phyloP scores from a whole-genome alignment of 148 eudicot genomes.

The Gaultheria prostrata region DNA sequence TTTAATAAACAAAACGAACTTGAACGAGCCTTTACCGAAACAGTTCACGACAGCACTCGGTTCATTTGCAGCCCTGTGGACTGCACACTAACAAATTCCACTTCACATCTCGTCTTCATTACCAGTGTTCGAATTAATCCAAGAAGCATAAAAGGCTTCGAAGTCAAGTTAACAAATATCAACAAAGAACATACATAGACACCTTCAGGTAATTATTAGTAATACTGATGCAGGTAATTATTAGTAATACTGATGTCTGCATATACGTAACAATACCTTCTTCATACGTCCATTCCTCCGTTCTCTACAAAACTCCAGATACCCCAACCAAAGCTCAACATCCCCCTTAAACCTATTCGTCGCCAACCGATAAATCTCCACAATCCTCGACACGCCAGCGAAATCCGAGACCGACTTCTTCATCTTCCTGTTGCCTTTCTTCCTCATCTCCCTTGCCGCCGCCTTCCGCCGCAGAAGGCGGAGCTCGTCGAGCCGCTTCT shows the following conservation, averaged over 20 bases:
- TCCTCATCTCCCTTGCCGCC: constrained; percentile 23
- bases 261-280: constrained; percentile 43
- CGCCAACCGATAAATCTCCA: constrained; percentile 62
- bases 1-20: no score
- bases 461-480: constrained; percentile 51
- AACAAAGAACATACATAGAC: neutral
- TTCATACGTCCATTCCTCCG: constrained; percentile 68
- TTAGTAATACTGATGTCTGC: no score
- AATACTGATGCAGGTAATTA: neutral
- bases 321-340: constrained; percentile 77
- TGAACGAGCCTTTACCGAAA: no score
- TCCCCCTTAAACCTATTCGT: constrained; percentile 85
- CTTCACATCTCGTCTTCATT: neutral
- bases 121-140: neutral
- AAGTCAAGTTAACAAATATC: neutral
- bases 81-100: neutral
- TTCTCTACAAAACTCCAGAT: constrained; percentile 68
- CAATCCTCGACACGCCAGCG: constrained; percentile 54
- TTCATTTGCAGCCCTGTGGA: neutral
- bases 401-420: constrained; percentile 56
- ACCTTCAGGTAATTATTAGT: neutral
- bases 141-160: neutral
- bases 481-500: constrained; percentile 56
- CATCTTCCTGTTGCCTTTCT: constrained; percentile 33
- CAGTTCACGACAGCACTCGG: no score